Evolutionary conservation across 306 rosid species (phyloP).

Genomic region (Trifolium fragiferum): DNA sequence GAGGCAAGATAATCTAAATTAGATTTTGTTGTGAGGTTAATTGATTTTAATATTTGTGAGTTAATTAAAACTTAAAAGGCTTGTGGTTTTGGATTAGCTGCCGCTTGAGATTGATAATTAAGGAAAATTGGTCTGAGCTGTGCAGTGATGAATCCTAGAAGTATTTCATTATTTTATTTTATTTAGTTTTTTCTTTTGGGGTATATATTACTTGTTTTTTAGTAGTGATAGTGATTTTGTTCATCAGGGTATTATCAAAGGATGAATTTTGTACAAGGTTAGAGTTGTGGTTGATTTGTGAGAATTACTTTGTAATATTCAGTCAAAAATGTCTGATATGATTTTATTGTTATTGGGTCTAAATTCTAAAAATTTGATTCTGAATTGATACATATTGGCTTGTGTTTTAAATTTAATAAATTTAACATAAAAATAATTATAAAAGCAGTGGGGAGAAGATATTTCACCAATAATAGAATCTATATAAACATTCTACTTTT

Average conservation of each 20-base stretch:
- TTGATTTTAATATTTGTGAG: constrained; percentile 35
- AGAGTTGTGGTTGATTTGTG: constrained; percentile 44
- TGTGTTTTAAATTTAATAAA: no score
- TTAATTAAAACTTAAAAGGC: not conserved
- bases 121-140: constrained; percentile 55
- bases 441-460: no score
- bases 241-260: constrained; percentile 42
- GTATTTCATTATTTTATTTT: constrained; percentile 4
- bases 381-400: not conserved
- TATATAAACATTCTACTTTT: no score
- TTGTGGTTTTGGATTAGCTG: constrained; percentile 50
- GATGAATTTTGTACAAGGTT: constrained; percentile 39
- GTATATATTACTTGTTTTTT: constrained; percentile 51
- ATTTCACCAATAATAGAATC: no score
- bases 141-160: constrained; percentile 49
- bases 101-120: constrained; percentile 60
- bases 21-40: constrained; percentile 24
- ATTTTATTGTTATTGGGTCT: constrained; percentile 24
- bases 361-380: constrained; percentile 27
- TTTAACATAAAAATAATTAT: no score
- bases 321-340: constrained; percentile 14
- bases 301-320: constrained; percentile 38
- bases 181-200: constrained; percentile 14
- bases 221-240: constrained; percentile 43
- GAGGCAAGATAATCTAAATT: constrained; percentile 22